Percentiles rank a stretch among this genome's conserved stretches.
These are phyloP conservation scores for Ceratobasidium sp. DNA, from an alignment of 1,284 basidiomycete genomes.

Conservation along the genomic window DNA sequence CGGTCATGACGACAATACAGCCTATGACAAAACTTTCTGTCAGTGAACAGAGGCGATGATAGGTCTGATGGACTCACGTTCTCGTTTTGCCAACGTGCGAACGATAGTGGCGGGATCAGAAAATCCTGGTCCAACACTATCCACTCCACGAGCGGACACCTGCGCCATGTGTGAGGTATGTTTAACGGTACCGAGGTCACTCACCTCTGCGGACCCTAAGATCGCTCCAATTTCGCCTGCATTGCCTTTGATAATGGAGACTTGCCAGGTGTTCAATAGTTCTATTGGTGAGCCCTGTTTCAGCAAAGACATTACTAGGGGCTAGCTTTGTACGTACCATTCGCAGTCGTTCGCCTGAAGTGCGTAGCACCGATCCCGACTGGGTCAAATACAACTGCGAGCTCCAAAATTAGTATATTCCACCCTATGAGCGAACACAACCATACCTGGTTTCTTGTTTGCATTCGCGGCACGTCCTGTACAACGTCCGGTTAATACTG, in stretches of 20 bases:
- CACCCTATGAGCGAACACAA: neutral
- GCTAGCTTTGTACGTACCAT: conserved; percentile 53
- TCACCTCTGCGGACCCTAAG: conserved; percentile 76
- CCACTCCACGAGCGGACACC: conserved; percentile 88
- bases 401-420: neutral
- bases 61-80: conserved; percentile 74
- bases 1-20: conserved; percentile 86
- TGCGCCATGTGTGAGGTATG: conserved; percentile 52
- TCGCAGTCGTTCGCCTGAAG: conserved; percentile 69
- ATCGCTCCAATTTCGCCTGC: conserved; percentile 89
- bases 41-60: neutral
- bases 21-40: conserved; percentile 57
- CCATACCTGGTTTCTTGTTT: conserved; percentile 69
- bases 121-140: conserved; percentile 82
- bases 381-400: conserved; percentile 83
- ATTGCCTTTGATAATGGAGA: conserved; percentile 95
- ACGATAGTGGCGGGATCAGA: conserved; percentile 79
- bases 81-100: conserved; percentile 73
- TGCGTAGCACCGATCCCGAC: conserved; percentile 90
- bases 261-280: conserved; percentile 86
- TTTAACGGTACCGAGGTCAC: conserved; percentile 40
- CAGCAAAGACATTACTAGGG: neutral
- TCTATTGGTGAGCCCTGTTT: conserved; percentile 56
- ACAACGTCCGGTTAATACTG: neutral
- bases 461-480: conserved; percentile 65